Conservation (phyloP, 179 eudicot species). For the Heliamphora pulchella region DNA sequence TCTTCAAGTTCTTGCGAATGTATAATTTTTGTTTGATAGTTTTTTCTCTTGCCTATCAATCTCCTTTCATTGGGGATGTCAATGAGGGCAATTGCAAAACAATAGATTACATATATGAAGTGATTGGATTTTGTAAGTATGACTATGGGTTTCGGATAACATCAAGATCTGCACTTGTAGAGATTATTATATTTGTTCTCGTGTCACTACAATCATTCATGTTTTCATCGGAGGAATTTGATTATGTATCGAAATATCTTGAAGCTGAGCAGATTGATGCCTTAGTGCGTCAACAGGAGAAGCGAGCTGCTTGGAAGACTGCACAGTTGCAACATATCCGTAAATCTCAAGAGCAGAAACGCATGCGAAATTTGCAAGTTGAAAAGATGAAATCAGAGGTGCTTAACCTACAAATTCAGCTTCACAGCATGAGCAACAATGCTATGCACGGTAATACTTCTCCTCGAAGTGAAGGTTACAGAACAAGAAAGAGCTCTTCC, state of each 20-base stretch:
- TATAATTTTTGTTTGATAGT: conserved; percentile 85
- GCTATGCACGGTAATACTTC: conserved; percentile 36
- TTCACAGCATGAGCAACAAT: conserved; percentile 47
- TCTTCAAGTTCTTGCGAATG: conserved; percentile 84
- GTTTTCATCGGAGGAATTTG: conserved; percentile 89
- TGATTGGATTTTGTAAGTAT: conserved; percentile 90
- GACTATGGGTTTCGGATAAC: conserved; percentile 95
- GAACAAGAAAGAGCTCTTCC: conserved; percentile 56
- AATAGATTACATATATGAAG: conserved; percentile 74
- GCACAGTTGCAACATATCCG: conserved; percentile 86
- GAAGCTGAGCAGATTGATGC: conserved; percentile 99
- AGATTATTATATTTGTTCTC: conserved; percentile 77
- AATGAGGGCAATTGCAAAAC: conserved; percentile 80
- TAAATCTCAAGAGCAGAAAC: conserved; percentile 78
- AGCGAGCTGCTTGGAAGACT: conserved; percentile 96
- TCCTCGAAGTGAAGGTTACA: conserved; percentile 55
- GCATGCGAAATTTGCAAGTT: conserved; percentile 90
- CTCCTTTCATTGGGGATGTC: conserved; percentile 82
- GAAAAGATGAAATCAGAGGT: conserved; percentile 99
- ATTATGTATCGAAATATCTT: conserved; percentile 86
- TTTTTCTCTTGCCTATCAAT: conserved; percentile 94
- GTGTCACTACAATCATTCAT: conserved; percentile 91
- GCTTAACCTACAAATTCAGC: conserved; percentile 92
- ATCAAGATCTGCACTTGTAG: conserved; percentile 96
- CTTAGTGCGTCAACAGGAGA: conserved; percentile 91